Percentiles rank a stretch among this genome's conserved stretches.
phyloP scores from a whole-genome alignment of 2,329 filamentous ascomycete genomes.

The Trichoderma citrinoviride region DNA sequence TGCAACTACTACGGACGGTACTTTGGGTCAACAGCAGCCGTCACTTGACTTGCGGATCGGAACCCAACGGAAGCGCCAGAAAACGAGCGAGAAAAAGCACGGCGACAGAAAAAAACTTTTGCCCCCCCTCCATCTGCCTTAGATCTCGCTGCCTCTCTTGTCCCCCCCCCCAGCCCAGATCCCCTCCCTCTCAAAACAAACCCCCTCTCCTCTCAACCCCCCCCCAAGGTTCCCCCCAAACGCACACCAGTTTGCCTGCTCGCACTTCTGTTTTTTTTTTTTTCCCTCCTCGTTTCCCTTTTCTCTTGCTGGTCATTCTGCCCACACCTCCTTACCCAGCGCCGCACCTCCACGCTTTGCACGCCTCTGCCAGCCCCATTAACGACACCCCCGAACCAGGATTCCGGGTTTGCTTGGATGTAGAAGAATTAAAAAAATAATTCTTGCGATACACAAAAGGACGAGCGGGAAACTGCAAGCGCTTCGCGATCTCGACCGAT shows the following conservation, averaged over 20 bases:
- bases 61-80: background rate
- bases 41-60: background rate
- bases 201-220: conserved; percentile 17
- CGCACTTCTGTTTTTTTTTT: conserved; percentile 26
- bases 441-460: background rate
- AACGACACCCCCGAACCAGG: conserved; percentile 42
- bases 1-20: too few relatives aligned
- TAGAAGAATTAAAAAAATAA: too few relatives aligned
- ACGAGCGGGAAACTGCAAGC: background rate
- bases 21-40: too few relatives aligned
- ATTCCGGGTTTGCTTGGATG: conserved; percentile 29
- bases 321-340: conserved; percentile 36
- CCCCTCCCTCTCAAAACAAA: conserved; percentile 19
- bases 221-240: conserved; percentile 27
- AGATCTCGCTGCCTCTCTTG: conserved; percentile 16
- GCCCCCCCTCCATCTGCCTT: conserved; percentile 11
- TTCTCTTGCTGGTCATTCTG: conserved; percentile 26
- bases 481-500: too few relatives aligned
- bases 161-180: conserved; percentile 4
- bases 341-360: conserved; percentile 32
- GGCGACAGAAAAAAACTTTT: background rate
- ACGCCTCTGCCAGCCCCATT: conserved; percentile 42
- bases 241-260: conserved; percentile 26
- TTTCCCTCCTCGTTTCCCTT: conserved; percentile 24
- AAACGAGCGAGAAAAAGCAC: background rate